Base-by-base conservation (phyloP, 2,329 filamentous ascomycete genomes). In the Neofusicoccum kwambonambiense region DNA sequence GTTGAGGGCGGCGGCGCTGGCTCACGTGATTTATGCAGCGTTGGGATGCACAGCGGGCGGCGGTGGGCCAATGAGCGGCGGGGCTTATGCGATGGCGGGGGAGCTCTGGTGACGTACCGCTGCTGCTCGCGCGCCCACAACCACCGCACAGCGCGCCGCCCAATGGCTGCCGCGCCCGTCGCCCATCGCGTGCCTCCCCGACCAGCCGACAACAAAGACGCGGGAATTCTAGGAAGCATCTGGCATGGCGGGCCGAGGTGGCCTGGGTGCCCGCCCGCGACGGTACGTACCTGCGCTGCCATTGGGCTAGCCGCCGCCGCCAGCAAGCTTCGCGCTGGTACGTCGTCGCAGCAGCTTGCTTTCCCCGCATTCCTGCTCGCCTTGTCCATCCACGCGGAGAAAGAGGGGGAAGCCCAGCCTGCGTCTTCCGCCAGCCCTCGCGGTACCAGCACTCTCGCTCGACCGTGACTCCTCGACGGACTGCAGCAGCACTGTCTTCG, bases 341-440 rank as follows among this genome's bases (percentile, higher is more conserved):
- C 58, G 45, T 62, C 42, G 56, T 51, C 41, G 27, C 56, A 60
- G 42, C 58, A 31, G 34, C 45, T 50, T 17, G 35, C 12, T 22
- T 62, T 62, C 58, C 58, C 58, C 58, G 58, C 58, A 62, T 31
- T 62, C 47, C 19, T 51, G 34, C 22, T 44, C 22, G 56, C 56
- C 37, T 31, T 19, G 27, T 17, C 22, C 39, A n/a, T 37, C 9
- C 39, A 34, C 42, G 56, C 42, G 42, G 56, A 60, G 58, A 50
- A 51, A 41, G 58, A 62, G 56, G 58, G 42, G 58, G 41, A 47
- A 31, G 31, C 45, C 6, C 31, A 1, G 13, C 58, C 44, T 50
- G 31, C 58, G 27, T 2, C 58, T 39, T 50, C 42, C 31, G 31
- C 17, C 41, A 22, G 54, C 39, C 39, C 39, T 45, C 17, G 5